Conservation (phyloP, 1,284 basidiomycete species). For the Melampsora larici-populina region DNA sequence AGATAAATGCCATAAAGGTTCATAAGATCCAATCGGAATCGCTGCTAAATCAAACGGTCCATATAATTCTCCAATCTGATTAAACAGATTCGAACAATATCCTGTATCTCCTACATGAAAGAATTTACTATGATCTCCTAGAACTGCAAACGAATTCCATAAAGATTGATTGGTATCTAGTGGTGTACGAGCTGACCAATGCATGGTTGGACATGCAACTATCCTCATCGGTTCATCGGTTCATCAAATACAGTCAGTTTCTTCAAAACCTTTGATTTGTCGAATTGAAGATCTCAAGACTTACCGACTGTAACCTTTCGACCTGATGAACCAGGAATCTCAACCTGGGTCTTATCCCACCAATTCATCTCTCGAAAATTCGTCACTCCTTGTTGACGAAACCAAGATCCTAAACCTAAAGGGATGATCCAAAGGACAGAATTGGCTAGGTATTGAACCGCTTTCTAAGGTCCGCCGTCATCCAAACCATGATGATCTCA, state of each 20-base stretch:
- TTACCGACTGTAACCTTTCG: neutral
- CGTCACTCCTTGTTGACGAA: neutral
- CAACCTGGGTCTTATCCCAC: slow-evolving; percentile 1
- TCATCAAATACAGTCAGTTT: neutral
- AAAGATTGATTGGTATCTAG: slow-evolving; percentile 58
- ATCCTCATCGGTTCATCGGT: neutral
- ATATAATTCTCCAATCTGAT: slow-evolving; percentile 55
- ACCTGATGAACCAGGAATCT: neutral
- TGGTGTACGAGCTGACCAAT: slow-evolving; percentile 58
- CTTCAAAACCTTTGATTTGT: neutral
- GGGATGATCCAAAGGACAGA: slow-evolving; percentile 8
- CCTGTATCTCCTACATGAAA: slow-evolving; percentile 50
- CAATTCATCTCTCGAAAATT: slow-evolving; percentile 7
- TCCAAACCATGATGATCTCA: neutral
- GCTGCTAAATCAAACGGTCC: slow-evolving; percentile 57
- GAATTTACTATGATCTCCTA: slow-evolving; percentile 45
- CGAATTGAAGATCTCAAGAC: neutral
- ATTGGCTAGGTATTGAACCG: neutral
- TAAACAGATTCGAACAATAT: slow-evolving; percentile 56
- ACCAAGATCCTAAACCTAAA: slow-evolving; percentile 5
- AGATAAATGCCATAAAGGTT: slow-evolving; percentile 55
- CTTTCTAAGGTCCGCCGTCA: neutral
- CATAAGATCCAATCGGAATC: slow-evolving; percentile 57
- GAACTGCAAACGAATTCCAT: slow-evolving; percentile 56
- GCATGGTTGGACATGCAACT: slow-evolving; percentile 49